Conservation (phyloP, 2,329 filamentous ascomycete genomes). For the Exophiala phaeomuriformis region DNA sequence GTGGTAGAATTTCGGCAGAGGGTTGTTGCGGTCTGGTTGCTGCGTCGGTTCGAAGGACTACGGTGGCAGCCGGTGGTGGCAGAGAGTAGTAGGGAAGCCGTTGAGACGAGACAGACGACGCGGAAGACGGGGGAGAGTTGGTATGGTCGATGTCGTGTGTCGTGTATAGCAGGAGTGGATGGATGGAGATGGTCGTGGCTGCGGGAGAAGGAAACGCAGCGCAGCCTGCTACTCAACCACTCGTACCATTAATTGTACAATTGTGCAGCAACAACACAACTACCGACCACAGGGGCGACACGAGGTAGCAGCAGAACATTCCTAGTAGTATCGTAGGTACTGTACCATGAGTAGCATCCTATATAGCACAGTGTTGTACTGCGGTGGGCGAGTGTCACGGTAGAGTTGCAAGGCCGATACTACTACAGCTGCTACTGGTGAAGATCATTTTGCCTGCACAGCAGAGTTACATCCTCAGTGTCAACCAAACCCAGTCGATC, state of each 20-base stretch:
- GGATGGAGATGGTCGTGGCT: too few species aligned
- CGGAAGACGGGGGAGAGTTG: too few species aligned
- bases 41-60: background rate
- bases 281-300: too few species aligned
- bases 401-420: background rate
- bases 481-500: background rate
- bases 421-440: background rate
- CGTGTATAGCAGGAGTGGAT: too few species aligned
- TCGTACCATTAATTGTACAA: too few species aligned
- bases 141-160: too few species aligned
- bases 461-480: background rate
- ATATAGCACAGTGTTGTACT: background rate
- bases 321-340: background rate
- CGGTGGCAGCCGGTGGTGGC: conserved; percentile 5
- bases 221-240: too few species aligned
- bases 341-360: background rate
- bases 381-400: background rate
- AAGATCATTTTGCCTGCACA: background rate
- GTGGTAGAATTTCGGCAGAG: background rate
- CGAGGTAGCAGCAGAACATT: background rate
- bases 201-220: too few species aligned
- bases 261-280: too few species aligned
- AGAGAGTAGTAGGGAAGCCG: background rate
- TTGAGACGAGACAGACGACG: too few species aligned
- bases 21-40: background rate